Evolutionary conservation across 352 stramenopile genomes (phyloP).

Genomic region (Halophytophthora batemanensis): DNA sequence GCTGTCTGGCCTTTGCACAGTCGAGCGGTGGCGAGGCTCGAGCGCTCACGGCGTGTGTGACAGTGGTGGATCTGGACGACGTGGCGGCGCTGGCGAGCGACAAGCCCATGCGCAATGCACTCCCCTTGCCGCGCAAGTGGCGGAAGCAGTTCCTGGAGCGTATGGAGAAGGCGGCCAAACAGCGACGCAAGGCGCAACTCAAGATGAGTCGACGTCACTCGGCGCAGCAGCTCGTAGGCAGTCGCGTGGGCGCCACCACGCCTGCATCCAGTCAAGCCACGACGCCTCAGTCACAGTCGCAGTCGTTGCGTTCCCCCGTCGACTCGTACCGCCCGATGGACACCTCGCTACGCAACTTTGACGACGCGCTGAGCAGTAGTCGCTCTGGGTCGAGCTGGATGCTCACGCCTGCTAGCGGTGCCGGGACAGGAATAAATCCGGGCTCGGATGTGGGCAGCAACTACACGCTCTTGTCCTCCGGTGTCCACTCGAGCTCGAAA

Average conservation of each 20-base stretch:
- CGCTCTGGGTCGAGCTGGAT: conserved; percentile 41
- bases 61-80: conserved; percentile 67
- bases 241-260: conserved; percentile 30
- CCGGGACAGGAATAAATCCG: background rate
- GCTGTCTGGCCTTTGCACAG: conserved; percentile 46
- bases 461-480: conserved; percentile 26
- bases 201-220: conserved; percentile 38
- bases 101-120: conserved; percentile 53
- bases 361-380: conserved; percentile 43
- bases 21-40: conserved; percentile 49
- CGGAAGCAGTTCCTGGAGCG: conserved; percentile 70
- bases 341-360: conserved; percentile 29
- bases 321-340: conserved; percentile 27
- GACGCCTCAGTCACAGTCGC: conserved; percentile 16
- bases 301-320: conserved; percentile 16
- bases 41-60: conserved; percentile 51
- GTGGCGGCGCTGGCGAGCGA: conserved; percentile 45
- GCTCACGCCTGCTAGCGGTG: conserved; percentile 17
- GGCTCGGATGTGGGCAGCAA: conserved; percentile 23
- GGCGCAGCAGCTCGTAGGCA: conserved; percentile 22
- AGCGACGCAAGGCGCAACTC: conserved; percentile 56
- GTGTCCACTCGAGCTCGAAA: conserved; percentile 4
- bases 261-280: conserved; percentile 28
- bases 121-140: conserved; percentile 71
- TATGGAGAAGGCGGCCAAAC: conserved; percentile 65